Percentiles rank a stretch among this genome's conserved stretches.
Evolutionary conservation across 2,329 filamentous ascomycete species (phyloP).

Genomic region (Talaromyces sp.): DNA sequence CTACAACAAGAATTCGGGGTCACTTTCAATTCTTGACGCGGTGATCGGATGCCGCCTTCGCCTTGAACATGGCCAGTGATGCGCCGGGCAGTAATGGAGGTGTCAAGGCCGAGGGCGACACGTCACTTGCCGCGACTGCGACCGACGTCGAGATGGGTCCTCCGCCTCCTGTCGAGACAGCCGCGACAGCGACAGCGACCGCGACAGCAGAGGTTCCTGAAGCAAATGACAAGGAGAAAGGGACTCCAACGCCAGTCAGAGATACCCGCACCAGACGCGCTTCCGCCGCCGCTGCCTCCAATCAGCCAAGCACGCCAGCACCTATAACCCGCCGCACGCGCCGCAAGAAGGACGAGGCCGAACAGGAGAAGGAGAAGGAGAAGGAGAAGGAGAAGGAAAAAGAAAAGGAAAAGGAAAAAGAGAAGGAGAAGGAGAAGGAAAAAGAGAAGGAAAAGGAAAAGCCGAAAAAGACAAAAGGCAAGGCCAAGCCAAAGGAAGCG

Average conservation of each 20-base stretch:
- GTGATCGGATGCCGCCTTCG: neutral
- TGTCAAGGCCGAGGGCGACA: conserved; percentile 13
- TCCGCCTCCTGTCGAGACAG: conserved; percentile 5
- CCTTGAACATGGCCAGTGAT: conserved; percentile 24
- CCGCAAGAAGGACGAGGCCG: conserved; percentile 32
- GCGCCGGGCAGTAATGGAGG: conserved; percentile 18
- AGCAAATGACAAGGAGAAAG: conserved; percentile 6
- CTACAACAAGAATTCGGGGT: neutral
- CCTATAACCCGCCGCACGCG: conserved; percentile 25
- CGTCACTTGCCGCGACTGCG: neutral
- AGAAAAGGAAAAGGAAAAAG: conserved; percentile 16
- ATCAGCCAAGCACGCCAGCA: conserved; percentile 15
- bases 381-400: conserved; percentile 22
- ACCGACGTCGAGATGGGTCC: conserved; percentile 8
- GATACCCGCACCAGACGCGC: conserved; percentile 28
- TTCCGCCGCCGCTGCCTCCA: conserved; percentile 16
- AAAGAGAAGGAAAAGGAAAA: conserved; percentile 9
- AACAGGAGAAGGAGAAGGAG: conserved; percentile 20
- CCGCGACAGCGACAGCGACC: conserved; percentile 16
- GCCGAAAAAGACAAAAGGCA: conserved; percentile 13
- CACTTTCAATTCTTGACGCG: neutral
- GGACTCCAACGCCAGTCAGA: conserved; percentile 13
- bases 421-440: conserved; percentile 23
- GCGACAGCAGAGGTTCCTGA: neutral
- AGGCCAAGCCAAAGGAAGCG: conserved; percentile 13